Conservation (phyloP, 1,284 basidiomycete species). For the Leccinum pachyderme region DNA sequence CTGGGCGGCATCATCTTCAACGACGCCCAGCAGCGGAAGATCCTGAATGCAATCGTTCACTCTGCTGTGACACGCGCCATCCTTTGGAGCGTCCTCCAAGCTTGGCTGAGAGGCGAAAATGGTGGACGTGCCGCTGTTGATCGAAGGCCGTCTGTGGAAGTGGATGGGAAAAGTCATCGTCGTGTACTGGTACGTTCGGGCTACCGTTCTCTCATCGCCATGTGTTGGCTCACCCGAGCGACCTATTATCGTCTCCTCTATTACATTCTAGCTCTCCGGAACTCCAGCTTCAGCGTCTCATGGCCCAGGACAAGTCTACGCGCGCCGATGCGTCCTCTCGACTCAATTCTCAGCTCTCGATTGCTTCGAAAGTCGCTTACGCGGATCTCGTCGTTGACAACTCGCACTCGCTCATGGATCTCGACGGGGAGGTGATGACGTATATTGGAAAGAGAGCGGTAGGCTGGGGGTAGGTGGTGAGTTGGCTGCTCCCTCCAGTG, state of each 20-base stretch:
- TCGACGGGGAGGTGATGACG: constrained; percentile 71
- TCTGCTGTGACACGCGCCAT: constrained; percentile 82
- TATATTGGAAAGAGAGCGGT: constrained; percentile 55
- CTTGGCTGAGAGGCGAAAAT: constrained; percentile 83
- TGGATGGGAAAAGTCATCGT: constrained; percentile 84
- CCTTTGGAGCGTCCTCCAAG: constrained; percentile 63
- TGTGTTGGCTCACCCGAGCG: not conserved
- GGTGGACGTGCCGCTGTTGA: constrained; percentile 88
- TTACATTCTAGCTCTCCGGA: constrained; percentile 54
- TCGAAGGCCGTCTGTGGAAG: constrained; percentile 87
- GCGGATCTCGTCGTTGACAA: constrained; percentile 82
- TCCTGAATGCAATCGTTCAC: constrained; percentile 86
- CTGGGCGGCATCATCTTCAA: constrained; percentile 87
- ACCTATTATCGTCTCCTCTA: not conserved
- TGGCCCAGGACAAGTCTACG: constrained; percentile 62
- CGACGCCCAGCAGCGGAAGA: constrained; percentile 66
- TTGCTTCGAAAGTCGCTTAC: constrained; percentile 75
- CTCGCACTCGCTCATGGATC: constrained; percentile 71
- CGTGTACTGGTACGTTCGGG: constrained; percentile 75
- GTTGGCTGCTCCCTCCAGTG: constrained; percentile 82
- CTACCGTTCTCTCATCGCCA: not conserved
- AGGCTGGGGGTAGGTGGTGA: constrained; percentile 67
- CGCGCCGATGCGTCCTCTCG: constrained; percentile 68
- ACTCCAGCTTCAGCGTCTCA: constrained; percentile 79
- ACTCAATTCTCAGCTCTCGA: constrained; percentile 79